Evolutionary conservation across 148 eudicot genomes (phyloP), one percentile per base, ranked within the genome.

Genomic region (Rhododendron kiyosumense): DNA sequence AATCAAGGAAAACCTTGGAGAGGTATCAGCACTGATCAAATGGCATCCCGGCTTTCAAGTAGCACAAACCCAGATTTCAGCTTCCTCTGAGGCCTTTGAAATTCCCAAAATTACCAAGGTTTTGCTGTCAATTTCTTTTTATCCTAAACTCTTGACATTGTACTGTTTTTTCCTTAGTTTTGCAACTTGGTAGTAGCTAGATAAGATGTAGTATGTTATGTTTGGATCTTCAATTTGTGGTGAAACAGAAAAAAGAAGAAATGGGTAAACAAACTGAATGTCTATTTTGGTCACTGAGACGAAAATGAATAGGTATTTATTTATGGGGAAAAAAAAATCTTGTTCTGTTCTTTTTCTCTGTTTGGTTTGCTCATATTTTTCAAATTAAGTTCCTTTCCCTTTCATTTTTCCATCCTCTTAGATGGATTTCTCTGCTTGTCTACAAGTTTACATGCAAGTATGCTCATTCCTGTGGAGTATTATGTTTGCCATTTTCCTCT

Each of bases 71-170:
- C 49, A 43, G 84, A 59, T 38, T 45, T 26, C 85, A 83, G 77
- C 61, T 49, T 7, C 22, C 77, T 15, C 4, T 3, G 63, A 48
- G 34, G 17, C 28, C 18, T 28, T 71, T n/a, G 30, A 84, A 71
- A 84, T 84, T 32, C 79, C 85, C 26, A 46, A 84, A 46, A 28
- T 83, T 26, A 15, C 78, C 7, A 83, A 83, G 85, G 85, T 80
- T 67, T 83, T 67, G 32, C 52, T 24, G 6, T 5, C 76, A 26
- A 28, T 26, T 32, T 71, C 22, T 61, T 61, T 7, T 41, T 1
- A 46, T 46, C 34, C 81, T 1, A 41, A 54, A 52, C 65, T 34
- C 13, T 36, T 82, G 22, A 28, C 45, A 13, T 46, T 1, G 14
- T 43, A 17, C 1, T 78, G 11, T 43, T 7, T 24, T 78, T 36